phyloP scores from a whole-genome alignment of 2,329 filamentous ascomycete species.

The Tolypocladium tropicale region DNA sequence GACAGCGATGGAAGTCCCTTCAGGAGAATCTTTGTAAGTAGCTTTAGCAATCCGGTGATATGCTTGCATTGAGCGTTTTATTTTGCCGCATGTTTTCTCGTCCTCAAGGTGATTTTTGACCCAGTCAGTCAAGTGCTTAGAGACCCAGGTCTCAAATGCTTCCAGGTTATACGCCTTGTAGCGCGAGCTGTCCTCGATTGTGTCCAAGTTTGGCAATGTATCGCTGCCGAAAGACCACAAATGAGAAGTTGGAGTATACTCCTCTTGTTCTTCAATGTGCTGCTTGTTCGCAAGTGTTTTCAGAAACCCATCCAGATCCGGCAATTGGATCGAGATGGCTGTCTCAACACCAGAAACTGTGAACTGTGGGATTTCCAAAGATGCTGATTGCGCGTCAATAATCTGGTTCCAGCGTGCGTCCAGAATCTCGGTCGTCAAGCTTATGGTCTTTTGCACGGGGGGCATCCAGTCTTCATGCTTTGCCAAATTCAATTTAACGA shows the following conservation, averaged over 20 bases:
- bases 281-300: not conserved
- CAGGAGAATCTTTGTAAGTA: constrained; percentile 29
- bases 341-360: not conserved
- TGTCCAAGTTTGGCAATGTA: not conserved
- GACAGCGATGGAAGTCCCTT: constrained; percentile 39
- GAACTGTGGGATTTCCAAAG: not conserved
- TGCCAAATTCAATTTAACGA: constrained; percentile 25
- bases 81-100: constrained; percentile 13
- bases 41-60: constrained; percentile 21
- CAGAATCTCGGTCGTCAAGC: not conserved
- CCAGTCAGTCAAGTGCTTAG: constrained; percentile 27
- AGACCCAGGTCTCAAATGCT: constrained; percentile 39
- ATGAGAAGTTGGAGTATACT: not conserved
- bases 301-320: not conserved
- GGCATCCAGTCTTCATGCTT: constrained; percentile 3
- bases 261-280: not conserved
- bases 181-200: not conserved
- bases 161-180: constrained; percentile 13
- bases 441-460: constrained; percentile 1
- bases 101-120: constrained; percentile 10
- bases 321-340: not conserved
- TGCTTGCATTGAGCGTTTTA: constrained; percentile 16
- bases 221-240: not conserved
- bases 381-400: not conserved
- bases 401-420: not conserved